These are phyloP conservation scores for Benincasa hispida DNA, from an alignment of 306 rosid genomes.

Conservation along the genomic window DNA sequence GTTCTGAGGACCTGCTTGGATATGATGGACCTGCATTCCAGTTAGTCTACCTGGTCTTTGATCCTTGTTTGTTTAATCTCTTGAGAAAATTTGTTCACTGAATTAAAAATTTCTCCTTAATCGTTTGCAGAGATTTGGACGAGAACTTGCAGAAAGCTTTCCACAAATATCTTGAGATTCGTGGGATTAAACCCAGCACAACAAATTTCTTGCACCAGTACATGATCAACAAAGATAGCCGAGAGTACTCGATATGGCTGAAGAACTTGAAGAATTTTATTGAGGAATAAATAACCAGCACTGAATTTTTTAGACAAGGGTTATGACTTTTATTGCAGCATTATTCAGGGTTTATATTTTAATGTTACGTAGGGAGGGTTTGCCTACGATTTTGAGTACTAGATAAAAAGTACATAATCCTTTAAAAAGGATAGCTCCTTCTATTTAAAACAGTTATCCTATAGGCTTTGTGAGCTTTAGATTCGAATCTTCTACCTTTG, in stretches of 20 bases:
- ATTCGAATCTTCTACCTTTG: no score
- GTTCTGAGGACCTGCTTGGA: constrained; percentile 34
- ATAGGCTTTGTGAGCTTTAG: no score
- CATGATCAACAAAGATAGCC: constrained; percentile 51
- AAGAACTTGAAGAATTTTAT: constrained; percentile 58
- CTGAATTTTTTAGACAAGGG: neutral
- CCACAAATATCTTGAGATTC: constrained; percentile 52
- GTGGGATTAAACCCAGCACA: constrained; percentile 52
- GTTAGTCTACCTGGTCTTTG: constrained; percentile 24
- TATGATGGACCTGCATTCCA: constrained; percentile 85
- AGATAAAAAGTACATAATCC: neutral
- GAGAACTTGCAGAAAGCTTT: constrained; percentile 75
- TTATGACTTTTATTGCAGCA: neutral
- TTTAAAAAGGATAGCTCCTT: neutral
- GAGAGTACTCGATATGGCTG: constrained; percentile 69
- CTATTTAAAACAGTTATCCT: neutral
- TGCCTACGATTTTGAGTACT: neutral
- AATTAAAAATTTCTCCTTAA: neutral
- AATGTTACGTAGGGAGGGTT: neutral
- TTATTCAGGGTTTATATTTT: neutral
- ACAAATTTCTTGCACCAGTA: constrained; percentile 55
- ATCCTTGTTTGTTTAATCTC: neutral
- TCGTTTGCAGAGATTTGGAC: constrained; percentile 63
- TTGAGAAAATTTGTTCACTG: neutral
- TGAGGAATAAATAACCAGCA: constrained; percentile 29